Conservation (phyloP, 2,329 filamentous ascomycete genomes). For the Ceratocystis papillata region DNA sequence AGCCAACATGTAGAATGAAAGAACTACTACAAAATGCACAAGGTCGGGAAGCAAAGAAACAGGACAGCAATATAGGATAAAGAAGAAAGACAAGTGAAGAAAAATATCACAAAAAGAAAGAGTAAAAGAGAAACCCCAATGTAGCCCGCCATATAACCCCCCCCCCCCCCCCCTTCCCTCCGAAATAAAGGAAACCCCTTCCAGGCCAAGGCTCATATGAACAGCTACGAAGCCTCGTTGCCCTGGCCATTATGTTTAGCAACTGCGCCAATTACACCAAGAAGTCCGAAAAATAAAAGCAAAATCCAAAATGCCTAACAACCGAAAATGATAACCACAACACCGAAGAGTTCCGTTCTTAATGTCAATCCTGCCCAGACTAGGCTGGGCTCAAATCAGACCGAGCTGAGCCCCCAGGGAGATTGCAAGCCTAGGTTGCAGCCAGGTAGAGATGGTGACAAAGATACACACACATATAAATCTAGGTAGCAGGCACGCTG, state of each 20-base stretch:
- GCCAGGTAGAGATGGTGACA: not conserved
- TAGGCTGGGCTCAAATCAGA: not conserved
- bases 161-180: not conserved
- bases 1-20: not conserved
- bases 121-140: not conserved
- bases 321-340: constrained; percentile 2
- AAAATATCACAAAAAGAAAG: not conserved
- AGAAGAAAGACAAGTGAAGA: not conserved
- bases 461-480: not conserved
- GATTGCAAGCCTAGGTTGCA: not conserved
- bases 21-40: not conserved
- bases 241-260: constrained; percentile 6
- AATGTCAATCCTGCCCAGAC: no score
- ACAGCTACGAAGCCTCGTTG: not conserved
- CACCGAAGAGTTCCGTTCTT: not conserved
- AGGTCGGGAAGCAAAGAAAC: not conserved
- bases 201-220: not conserved
- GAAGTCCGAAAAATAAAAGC: constrained; percentile 3
- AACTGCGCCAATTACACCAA: constrained; percentile 9
- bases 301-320: constrained; percentile 13
- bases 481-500: no score
- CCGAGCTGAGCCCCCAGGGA: not conserved
- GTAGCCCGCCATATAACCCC: not conserved
- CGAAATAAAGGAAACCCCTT: not conserved
- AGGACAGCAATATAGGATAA: not conserved